Conservation (phyloP, 192 early-diverging fungal species). For the Dissophora ornata region DNA sequence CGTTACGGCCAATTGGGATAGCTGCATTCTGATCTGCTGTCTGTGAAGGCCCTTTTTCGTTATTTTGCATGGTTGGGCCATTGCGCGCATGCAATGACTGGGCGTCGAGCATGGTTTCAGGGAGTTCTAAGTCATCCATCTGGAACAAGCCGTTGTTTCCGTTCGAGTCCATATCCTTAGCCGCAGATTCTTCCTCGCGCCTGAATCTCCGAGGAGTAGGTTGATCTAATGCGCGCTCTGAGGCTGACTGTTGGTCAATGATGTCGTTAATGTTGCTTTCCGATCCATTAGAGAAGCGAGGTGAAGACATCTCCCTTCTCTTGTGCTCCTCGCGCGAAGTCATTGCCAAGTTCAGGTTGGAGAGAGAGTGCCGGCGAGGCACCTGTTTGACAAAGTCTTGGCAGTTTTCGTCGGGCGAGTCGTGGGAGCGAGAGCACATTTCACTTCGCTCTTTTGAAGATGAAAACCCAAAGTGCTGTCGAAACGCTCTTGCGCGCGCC, state of each 20-base stretch:
- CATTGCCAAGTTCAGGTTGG: conserved; percentile 49
- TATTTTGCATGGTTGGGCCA: conserved; percentile 14
- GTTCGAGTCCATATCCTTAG: conserved; percentile 18
- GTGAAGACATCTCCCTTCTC: conserved; percentile 10
- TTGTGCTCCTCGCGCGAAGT: conserved; percentile 41
- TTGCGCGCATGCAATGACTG: neutral
- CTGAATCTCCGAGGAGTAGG: conserved; percentile 2
- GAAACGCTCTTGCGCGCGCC: conserved; percentile 72
- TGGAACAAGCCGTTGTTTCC: conserved; percentile 37
- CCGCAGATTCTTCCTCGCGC: neutral
- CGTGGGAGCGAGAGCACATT: conserved; percentile 35
- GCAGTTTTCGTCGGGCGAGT: conserved; percentile 37
- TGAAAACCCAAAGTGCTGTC: conserved; percentile 56
- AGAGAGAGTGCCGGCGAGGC: conserved; percentile 44
- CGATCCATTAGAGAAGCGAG: neutral
- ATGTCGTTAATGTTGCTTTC: neutral
- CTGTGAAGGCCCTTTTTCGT: conserved; percentile 3
- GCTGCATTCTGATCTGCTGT: neutral
- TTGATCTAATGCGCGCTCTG: conserved; percentile 7
- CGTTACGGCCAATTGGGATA: conserved; percentile 32
- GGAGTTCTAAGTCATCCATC: conserved; percentile 47
- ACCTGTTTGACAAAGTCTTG: conserved; percentile 33
- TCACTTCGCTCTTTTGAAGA: conserved; percentile 29
- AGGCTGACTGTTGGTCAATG: neutral
- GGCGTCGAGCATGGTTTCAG: conserved; percentile 19